phyloP scores from a whole-genome alignment of 148 eudicot genomes.

The Silene latifolia region DNA sequence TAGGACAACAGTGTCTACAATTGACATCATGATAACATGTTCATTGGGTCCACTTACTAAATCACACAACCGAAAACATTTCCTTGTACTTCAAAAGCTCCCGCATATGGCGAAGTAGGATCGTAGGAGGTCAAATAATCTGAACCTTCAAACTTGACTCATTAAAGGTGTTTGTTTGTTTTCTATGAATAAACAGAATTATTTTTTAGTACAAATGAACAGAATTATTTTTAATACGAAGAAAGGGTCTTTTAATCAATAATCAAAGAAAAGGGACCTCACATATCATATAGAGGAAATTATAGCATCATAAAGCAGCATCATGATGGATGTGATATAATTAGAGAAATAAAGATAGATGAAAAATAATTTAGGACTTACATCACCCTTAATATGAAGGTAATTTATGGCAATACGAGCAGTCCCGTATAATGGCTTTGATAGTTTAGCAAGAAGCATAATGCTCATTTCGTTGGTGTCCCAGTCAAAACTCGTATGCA shows the following conservation, averaged over 20 bases:
- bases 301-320: background rate
- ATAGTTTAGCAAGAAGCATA: constrained; percentile 80
- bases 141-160: background rate
- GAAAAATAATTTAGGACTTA: constrained; percentile 35
- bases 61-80: background rate
- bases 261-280: background rate
- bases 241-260: background rate
- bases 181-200: background rate
- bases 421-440: constrained; percentile 84
- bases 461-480: constrained; percentile 79
- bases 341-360: background rate
- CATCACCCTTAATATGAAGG: constrained; percentile 94
- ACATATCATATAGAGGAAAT: background rate
- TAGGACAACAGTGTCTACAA: background rate
- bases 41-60: background rate
- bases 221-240: background rate
- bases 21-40: background rate
- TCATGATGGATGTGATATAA: background rate
- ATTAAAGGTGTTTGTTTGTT: background rate
- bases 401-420: constrained; percentile 83
- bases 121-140: background rate
- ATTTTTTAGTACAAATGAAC: background rate
- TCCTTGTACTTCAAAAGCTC: background rate
- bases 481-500: constrained; percentile 85
- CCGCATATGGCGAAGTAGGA: background rate